Evolutionary conservation across 2,329 filamentous ascomycete genomes (phyloP), one percentile per base, ranked within the genome.

Genomic region (Aspergillus sergii): DNA sequence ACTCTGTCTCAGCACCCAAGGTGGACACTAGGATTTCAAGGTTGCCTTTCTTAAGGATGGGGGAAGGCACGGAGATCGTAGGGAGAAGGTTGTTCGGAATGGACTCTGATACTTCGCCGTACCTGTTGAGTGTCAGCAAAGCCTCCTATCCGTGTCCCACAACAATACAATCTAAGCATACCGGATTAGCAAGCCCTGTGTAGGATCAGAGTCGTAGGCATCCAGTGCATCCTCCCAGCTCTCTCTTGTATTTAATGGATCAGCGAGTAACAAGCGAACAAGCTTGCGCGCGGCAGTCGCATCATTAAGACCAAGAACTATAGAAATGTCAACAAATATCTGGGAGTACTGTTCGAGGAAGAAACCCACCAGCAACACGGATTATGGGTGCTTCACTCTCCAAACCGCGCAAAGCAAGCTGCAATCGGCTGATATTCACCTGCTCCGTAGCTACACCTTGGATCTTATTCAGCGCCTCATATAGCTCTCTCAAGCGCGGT

Each of bases 191-290:
- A 93, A 76, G 2, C 90, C 89, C 64, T 82, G 82, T 34, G 79
- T 75, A 32, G 81, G 75, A 62, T 73, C 74, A 66, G 85, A 82
- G 64, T 85, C 82, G 14, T 74, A 72, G 14, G 71, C 69, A 36
- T 85, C 82, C 63, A 93, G 75, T 62, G 87, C 80, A 71, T 81
- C 80, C 76, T 94, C 91, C 91, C 91, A 94, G 30, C 82, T 76
- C 67, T 88, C 84, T 66, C 86, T 84, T 6, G 84, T 78, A 43
- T 83, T 83, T 67, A 94, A 77, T 5, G 91, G 90, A 75, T 94
- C 91, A 2, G 89, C 89, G 1, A 93, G 80, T 14, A 93, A 78
- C 41, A 94, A 80, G 48, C 88, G 86, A 53, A 93, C 83, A 10
- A 97, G 82, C 66, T 80, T 83, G 66, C 83, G 81, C 48, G 86